Base-by-base conservation (phyloP, 2,329 filamentous ascomycete species). In the Aotearoamyces nothofagi region DNA sequence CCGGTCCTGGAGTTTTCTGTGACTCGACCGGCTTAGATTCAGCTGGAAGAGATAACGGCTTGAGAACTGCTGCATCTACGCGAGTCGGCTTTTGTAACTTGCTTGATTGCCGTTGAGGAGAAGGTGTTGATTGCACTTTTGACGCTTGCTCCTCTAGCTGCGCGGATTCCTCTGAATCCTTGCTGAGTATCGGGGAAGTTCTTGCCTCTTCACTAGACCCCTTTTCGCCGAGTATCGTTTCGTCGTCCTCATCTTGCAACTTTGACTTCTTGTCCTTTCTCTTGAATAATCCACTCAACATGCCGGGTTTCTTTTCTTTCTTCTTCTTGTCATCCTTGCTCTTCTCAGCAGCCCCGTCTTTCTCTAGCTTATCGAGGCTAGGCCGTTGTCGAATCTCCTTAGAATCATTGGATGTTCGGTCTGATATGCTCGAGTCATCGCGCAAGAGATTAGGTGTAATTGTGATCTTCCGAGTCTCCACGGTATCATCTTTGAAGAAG, bases 401-500 rank as follows among this genome's bases (percentile, higher is more conserved):
- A 3, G 53, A 55, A 14, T 58, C 55, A 36, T 50, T 54, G 4
- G 57, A 59, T 15, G 42, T 46, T 34, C 63, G 51, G 9, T 43
- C 45, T 17, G 49, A 47, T 14, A 44, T 44, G 41, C 22, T 61
- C 55, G 39, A 65, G 41, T 94, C 86, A 40, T 96, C 87, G 23
- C 87, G 75, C 22, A 96, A 60, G 30, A 98, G 57, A 42, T 92
- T 92, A 2, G 90, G 90, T 3, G 90, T 98, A 24, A 98, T 67
- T 1, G 86, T 92, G 41, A 98, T 96, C 58, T 96, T 96, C 54
- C 92, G 84, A 3, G 90, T 94, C 53, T 96, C 90, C 20, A 83
- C 78, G 17, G 72, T 83, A 46, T 98, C 87, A 46, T 96, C 90
- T 53, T 84, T 92, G 63, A 94, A 94, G 61, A 96, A 94, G 1